Percentiles rank a stretch among this genome's conserved stretches.
Conservation (phyloP, 805 yeast genomes). For the Clavispora santaluciae region DNA sequence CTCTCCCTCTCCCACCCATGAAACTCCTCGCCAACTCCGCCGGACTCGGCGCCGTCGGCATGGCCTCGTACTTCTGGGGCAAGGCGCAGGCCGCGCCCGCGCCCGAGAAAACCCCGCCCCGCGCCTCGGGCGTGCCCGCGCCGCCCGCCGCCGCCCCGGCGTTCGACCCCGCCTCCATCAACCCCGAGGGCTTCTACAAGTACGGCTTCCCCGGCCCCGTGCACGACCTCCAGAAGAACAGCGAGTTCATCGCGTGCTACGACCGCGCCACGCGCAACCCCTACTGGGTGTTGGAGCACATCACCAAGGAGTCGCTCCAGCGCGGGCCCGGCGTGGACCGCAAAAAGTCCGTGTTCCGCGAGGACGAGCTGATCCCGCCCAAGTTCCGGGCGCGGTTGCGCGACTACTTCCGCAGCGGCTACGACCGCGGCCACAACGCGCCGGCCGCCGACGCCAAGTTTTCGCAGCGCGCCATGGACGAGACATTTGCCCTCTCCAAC, state of each 20-base stretch:
- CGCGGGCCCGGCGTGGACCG: constrained; percentile 60
- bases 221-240: constrained; percentile 70
- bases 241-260: constrained; percentile 80
- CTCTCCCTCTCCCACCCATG: no score
- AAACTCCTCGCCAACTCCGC: constrained; percentile 23
- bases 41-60: constrained; percentile 36
- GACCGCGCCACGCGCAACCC: constrained; percentile 86
- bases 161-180: constrained; percentile 37
- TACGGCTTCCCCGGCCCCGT: constrained; percentile 96
- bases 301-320: constrained; percentile 66
- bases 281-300: constrained; percentile 84
- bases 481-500: constrained; percentile 83
- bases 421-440: constrained; percentile 95
- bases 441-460: constrained; percentile 97
- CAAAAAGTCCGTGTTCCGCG: constrained; percentile 75
- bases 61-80: constrained; percentile 40
- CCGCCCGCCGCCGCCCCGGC: constrained; percentile 5
- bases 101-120: neutral
- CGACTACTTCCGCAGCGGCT: constrained; percentile 92
- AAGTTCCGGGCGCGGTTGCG: constrained; percentile 70
- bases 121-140: neutral
- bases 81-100: constrained; percentile 16
- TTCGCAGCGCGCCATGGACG: constrained; percentile 89
- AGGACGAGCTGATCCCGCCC: constrained; percentile 77
- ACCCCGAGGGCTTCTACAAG: constrained; percentile 78